Conservation (phyloP, 331 rosid genomes). For the Rhamnella rubrinervis region DNA sequence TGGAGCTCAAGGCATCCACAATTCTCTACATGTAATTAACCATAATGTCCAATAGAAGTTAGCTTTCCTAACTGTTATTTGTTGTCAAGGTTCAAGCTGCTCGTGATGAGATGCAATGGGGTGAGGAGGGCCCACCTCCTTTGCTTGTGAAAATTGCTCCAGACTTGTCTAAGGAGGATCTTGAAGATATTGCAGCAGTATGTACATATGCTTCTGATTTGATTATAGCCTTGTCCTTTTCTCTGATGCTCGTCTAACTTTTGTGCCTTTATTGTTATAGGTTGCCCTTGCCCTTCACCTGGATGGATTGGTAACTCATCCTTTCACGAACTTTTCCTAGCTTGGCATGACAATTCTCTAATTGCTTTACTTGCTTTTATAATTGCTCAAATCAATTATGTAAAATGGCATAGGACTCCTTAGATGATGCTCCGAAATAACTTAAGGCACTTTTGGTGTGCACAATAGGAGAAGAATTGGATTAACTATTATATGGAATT, state of each 20-base stretch:
- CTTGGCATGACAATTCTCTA: slow-evolving; percentile 1
- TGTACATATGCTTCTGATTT: slow-evolving; percentile 26
- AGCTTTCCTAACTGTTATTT: slow-evolving; percentile 22
- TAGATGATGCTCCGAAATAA: neutral
- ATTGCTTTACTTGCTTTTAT: neutral
- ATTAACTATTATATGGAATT: too few relatives aligned
- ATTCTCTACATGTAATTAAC: neutral
- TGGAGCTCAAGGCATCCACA: slow-evolving; percentile 20
- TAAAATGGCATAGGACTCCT: neutral
- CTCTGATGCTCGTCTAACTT: slow-evolving; percentile 27
- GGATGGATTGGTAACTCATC: slow-evolving; percentile 82
- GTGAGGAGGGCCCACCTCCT: slow-evolving; percentile 98
- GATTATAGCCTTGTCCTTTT: slow-evolving; percentile 1
- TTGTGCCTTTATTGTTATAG: slow-evolving; percentile 44
- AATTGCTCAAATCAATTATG: slow-evolving; percentile 1
- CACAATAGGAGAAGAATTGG: too few relatives aligned
- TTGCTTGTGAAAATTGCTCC: slow-evolving; percentile 98
- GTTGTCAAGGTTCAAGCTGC: slow-evolving; percentile 84
- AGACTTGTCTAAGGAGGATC: slow-evolving; percentile 94
- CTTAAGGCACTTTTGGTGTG: too few relatives aligned
- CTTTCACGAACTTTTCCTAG: slow-evolving; percentile 19
- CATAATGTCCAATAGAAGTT: slow-evolving; percentile 1
- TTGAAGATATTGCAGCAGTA: slow-evolving; percentile 98
- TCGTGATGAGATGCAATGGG: slow-evolving; percentile 99
- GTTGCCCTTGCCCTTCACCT: slow-evolving; percentile 85